These are phyloP conservation scores for Phlegmacium glaucopus DNA, from an alignment of 768 basidiomycete species.

Conservation along the genomic window DNA sequence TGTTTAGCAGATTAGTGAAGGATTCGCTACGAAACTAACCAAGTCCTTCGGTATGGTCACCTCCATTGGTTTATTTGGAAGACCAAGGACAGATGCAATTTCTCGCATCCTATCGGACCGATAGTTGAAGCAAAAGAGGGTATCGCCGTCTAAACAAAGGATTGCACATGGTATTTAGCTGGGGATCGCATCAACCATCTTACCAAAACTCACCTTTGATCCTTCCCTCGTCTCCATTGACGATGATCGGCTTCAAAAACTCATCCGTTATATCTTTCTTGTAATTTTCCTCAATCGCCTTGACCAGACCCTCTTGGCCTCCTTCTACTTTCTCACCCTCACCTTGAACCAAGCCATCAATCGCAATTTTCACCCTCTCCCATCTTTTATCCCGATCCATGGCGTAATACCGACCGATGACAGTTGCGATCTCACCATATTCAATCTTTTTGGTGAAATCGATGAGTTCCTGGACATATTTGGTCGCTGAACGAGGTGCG, in stretches of 20 bases:
- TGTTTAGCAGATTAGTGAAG: not conserved
- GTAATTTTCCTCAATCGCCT: constrained; percentile 73
- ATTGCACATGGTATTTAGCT: not conserved
- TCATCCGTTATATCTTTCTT: constrained; percentile 88
- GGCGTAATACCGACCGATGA: constrained; percentile 91
- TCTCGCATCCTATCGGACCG: constrained; percentile 96
- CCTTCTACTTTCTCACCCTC: constrained; percentile 47
- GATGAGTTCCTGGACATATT: constrained; percentile 73
- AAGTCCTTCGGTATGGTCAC: constrained; percentile 77
- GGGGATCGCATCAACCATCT: not conserved
- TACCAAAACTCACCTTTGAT: constrained; percentile 63
- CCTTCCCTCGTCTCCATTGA: constrained; percentile 72
- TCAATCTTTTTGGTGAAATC: constrained; percentile 76
- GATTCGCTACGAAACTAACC: constrained; percentile 37
- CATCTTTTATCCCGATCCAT: constrained; percentile 98
- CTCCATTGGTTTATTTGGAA: constrained; percentile 82
- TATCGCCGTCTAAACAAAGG: constrained; percentile 70
- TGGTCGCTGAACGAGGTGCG: constrained; percentile 77
- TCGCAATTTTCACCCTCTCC: constrained; percentile 89
- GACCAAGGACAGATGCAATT: constrained; percentile 76
- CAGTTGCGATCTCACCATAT: constrained; percentile 78
- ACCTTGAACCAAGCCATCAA: constrained; percentile 81
- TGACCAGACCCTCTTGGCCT: constrained; percentile 56
- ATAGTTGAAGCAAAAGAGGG: constrained; percentile 96
- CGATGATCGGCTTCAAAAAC: constrained; percentile 93